Evolutionary conservation across 371 early-diverging fungal species (phyloP).

Genomic region (Mortierella sp.): DNA sequence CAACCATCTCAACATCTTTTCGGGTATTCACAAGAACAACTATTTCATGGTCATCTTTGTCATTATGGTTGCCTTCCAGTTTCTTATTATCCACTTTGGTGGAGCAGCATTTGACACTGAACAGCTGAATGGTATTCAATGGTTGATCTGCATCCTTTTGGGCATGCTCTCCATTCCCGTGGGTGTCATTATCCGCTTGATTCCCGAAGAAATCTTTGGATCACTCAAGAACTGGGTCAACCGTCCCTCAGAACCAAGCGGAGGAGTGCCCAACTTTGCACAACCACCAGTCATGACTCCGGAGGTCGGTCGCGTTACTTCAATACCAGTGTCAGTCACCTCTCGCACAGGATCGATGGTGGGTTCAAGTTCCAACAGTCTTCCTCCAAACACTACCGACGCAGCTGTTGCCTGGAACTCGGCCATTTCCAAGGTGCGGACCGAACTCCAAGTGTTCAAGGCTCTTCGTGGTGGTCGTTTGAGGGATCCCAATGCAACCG

Average conservation of each 20-base stretch:
- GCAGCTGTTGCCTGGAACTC: conserved; percentile 50
- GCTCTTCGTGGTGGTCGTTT: conserved; percentile 57
- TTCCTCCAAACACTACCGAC: conserved; percentile 2
- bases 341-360: conserved; percentile 51
- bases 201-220: conserved; percentile 63
- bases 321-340: conserved; percentile 52
- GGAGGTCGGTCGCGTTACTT: conserved; percentile 33
- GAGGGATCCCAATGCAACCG: conserved; percentile 19
- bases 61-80: conserved; percentile 66
- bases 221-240: conserved; percentile 31
- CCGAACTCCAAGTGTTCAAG: conserved; percentile 51
- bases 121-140: conserved; percentile 65
- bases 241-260: background rate
- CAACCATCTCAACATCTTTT: conserved; percentile 70
- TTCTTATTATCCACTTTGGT: conserved; percentile 71
- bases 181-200: conserved; percentile 74
- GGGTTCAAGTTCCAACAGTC: conserved; percentile 13
- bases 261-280: conserved; percentile 30
- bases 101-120: conserved; percentile 71
- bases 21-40: conserved; percentile 63
- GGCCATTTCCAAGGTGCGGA: conserved; percentile 48
- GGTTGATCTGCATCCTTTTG: conserved; percentile 75
- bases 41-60: conserved; percentile 71
- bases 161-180: conserved; percentile 77
- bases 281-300: conserved; percentile 30